Evolutionary conservation across 2,329 filamentous ascomycete species (phyloP).

Genomic region (Lasiodiplodia gonubiensis): DNA sequence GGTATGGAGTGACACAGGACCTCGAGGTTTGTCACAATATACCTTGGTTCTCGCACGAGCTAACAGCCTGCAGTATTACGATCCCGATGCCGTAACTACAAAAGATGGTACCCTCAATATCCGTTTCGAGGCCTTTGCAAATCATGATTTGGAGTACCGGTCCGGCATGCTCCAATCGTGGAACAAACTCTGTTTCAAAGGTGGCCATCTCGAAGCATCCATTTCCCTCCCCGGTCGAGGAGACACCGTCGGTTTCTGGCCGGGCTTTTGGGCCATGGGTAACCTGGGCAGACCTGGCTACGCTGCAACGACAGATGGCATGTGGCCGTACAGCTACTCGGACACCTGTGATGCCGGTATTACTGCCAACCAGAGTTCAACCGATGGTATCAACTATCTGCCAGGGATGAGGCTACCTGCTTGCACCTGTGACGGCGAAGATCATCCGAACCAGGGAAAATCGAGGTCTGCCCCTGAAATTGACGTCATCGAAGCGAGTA

Average conservation of each 20-base stretch:
- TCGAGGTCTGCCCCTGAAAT: slow-evolving; percentile 74
- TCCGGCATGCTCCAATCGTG: slow-evolving; percentile 78
- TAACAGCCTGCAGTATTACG: slow-evolving; percentile 65
- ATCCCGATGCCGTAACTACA: slow-evolving; percentile 70
- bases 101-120: slow-evolving; percentile 67
- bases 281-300: slow-evolving; percentile 74
- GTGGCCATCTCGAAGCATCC: slow-evolving; percentile 71
- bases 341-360: slow-evolving; percentile 73
- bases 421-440: slow-evolving; percentile 67
- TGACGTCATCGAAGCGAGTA: slow-evolving; percentile 73
- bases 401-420: slow-evolving; percentile 74
- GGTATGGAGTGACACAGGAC: slow-evolving; percentile 75
- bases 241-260: slow-evolving; percentile 73
- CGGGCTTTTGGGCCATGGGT: slow-evolving; percentile 77
- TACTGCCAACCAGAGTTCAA: slow-evolving; percentile 72
- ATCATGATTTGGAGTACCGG: slow-evolving; percentile 69
- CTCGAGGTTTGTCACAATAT: slow-evolving; percentile 57
- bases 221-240: slow-evolving; percentile 72
- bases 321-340: slow-evolving; percentile 77
- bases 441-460: slow-evolving; percentile 69
- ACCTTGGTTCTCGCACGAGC: not conserved
- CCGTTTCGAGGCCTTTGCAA: slow-evolving; percentile 68
- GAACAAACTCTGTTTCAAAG: slow-evolving; percentile 76
- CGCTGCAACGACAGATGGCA: slow-evolving; percentile 71
- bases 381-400: slow-evolving; percentile 69